Conservation (phyloP, 805 yeast species). For the Sugiyamaella valdiviana region DNA sequence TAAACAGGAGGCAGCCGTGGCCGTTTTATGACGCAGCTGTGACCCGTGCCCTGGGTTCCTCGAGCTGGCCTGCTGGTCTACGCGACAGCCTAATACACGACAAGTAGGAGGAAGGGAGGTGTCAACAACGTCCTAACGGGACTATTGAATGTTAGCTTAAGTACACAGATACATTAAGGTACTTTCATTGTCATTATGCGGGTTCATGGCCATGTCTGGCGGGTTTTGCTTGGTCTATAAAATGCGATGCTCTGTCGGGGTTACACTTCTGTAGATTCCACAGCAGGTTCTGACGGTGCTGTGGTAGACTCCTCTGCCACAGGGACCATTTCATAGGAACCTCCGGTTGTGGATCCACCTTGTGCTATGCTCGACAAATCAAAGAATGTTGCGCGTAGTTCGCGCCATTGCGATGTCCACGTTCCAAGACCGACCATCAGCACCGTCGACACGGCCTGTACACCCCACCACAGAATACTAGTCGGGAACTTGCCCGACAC, state of each 20-base stretch:
- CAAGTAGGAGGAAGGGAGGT: no score
- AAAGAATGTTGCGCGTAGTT: slow-evolving; percentile 80
- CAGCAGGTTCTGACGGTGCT: background rate
- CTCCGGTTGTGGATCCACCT: slow-evolving; percentile 1
- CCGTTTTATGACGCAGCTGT: background rate
- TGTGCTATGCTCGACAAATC: slow-evolving; percentile 38
- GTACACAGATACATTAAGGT: background rate
- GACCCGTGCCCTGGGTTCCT: background rate
- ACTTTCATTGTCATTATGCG: background rate
- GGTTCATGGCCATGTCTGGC: background rate
- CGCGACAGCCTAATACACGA: no score
- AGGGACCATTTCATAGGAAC: slow-evolving; percentile 19
- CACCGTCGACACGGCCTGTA: slow-evolving; percentile 62
- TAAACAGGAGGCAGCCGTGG: background rate
- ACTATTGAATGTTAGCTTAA: background rate
- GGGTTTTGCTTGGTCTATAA: background rate
- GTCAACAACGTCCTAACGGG: no score
- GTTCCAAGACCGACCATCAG: slow-evolving; percentile 77
- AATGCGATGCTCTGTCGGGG: no score
- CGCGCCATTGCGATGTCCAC: slow-evolving; percentile 88
- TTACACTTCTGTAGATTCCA: no score
- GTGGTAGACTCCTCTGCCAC: background rate
- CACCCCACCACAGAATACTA: slow-evolving; percentile 74
- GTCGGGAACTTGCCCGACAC: slow-evolving; percentile 64
- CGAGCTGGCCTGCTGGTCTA: no score